Percentiles rank a stretch among this genome's conserved stretches.
phyloP scores from a whole-genome alignment of 768 basidiomycete genomes.

The Symmetrospora coprosmae region DNA sequence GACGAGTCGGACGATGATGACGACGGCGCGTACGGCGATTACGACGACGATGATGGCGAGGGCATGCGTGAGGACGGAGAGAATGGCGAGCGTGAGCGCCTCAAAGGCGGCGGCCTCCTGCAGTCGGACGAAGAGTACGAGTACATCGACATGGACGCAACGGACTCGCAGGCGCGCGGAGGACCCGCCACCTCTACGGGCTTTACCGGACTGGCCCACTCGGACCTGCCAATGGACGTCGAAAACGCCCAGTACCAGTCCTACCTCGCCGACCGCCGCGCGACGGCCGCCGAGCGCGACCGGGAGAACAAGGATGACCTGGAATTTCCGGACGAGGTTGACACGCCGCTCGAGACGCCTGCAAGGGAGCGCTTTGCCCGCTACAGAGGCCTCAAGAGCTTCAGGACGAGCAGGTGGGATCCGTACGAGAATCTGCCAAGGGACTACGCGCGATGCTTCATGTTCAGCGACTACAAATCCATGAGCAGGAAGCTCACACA shows the following conservation, averaged over 20 bases:
- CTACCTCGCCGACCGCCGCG: slow-evolving; percentile 36
- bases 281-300: slow-evolving; percentile 39
- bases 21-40: slow-evolving; percentile 26
- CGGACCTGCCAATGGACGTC: slow-evolving; percentile 16
- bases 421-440: slow-evolving; percentile 86
- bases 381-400: slow-evolving; percentile 76
- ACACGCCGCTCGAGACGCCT: slow-evolving; percentile 72
- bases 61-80: slow-evolving; percentile 39
- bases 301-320: slow-evolving; percentile 67
- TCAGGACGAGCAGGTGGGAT: slow-evolving; percentile 95
- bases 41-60: slow-evolving; percentile 43
- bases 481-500: slow-evolving; percentile 56
- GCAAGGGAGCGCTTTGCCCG: slow-evolving; percentile 75
- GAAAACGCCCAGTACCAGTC: slow-evolving; percentile 31
- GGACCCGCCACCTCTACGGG: neutral
- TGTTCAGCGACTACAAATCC: slow-evolving; percentile 84
- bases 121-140: slow-evolving; percentile 24
- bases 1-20: slow-evolving; percentile 34
- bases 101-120: slow-evolving; percentile 70
- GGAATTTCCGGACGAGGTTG: slow-evolving; percentile 89
- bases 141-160: neutral
- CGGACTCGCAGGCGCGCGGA: slow-evolving; percentile 10
- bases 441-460: slow-evolving; percentile 89
- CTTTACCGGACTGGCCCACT: neutral
- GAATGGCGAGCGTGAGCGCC: slow-evolving; percentile 40